phyloP scores from a whole-genome alignment of 192 early-diverging fungal genomes.

The Entomortierella lignicola region DNA sequence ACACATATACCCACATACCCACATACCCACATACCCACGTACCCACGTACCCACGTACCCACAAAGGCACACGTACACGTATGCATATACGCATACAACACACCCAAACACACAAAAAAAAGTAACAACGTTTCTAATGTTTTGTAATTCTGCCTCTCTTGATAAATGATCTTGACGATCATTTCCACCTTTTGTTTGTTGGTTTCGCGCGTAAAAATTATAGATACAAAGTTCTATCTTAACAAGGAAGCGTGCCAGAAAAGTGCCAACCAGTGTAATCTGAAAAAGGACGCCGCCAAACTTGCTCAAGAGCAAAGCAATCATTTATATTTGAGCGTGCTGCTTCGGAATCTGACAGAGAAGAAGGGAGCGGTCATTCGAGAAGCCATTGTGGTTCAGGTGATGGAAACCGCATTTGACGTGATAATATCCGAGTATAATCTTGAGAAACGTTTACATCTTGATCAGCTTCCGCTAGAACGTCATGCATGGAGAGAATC shows the following conservation, averaged over 20 bases:
- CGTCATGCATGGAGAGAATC: constrained; percentile 52
- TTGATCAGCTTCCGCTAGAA: constrained; percentile 63
- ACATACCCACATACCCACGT: no score
- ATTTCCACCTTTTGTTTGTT: neutral
- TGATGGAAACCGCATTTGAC: constrained; percentile 76
- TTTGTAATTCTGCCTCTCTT: neutral
- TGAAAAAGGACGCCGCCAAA: constrained; percentile 76
- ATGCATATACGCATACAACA: no score
- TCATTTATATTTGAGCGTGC: constrained; percentile 72
- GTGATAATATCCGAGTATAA: constrained; percentile 76
- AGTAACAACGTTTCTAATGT: neutral
- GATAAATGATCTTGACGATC: neutral
- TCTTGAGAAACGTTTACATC: constrained; percentile 76
- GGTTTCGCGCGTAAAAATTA: constrained; percentile 6
- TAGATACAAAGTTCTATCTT: constrained; percentile 65
- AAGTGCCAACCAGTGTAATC: constrained; percentile 81
- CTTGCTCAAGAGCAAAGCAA: constrained; percentile 76
- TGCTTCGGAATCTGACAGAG: constrained; percentile 64
- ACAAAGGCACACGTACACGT: no score
- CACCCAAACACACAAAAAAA: neutral
- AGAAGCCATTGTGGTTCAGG: constrained; percentile 77
- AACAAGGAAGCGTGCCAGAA: constrained; percentile 69
- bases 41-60: no score
- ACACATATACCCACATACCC: no score
- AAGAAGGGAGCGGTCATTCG: constrained; percentile 57